Base-by-base conservation (phyloP, 139 green algal genomes). In the Chlamydomonas urium region DNA sequence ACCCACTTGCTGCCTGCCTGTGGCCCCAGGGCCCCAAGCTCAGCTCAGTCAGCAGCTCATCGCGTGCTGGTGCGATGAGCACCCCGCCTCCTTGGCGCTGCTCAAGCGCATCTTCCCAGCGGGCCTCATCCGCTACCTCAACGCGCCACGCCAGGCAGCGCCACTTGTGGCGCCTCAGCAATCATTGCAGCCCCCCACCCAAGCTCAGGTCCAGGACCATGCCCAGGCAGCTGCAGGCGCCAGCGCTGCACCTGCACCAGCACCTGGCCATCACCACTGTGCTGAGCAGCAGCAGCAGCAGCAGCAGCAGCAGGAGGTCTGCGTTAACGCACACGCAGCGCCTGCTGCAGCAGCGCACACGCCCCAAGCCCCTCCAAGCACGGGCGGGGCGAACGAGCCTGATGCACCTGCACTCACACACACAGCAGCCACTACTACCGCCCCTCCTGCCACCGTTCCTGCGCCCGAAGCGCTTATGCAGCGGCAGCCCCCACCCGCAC, bases 11-110 rank as follows among this genome's bases (percentile, higher is more conserved):
- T n/a, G n/a, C n/a, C n/a, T n/a, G n/a, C n/a, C n/a, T n/a, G n/a
- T n/a, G n/a, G n/a, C n/a, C n/a, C n/a, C 53, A 62, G 53, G 53
- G 33, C 24, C 67, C 34, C 33, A 74, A 37, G 71, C 65, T 0
- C 31, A n/a, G 47, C 60, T 84, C 26, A 76, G 81, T 61, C 78
- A 83, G 45, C 81, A 95, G 47, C 82, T 97, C 26, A 86, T 97
- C 4, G 83, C 87, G 0, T 84, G 91, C 23, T 96, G 89, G 92
- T 81, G 77, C 1, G 92, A 97, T 48, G 85, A 90, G 32, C 89
- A 92, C 62, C 68, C 76, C 0, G 86, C 88, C 8, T 87, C 92
- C 28, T 67, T 95, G 29, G 74, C 69, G 1, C 76, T 97, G 66
- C 75, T 97, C 34, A 74, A 78, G 32, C 77, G 36, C 17, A 70